These are phyloP conservation scores for Trichoderma citrinoviride DNA, from an alignment of 2,329 filamentous ascomycete species.

Conservation along the genomic window DNA sequence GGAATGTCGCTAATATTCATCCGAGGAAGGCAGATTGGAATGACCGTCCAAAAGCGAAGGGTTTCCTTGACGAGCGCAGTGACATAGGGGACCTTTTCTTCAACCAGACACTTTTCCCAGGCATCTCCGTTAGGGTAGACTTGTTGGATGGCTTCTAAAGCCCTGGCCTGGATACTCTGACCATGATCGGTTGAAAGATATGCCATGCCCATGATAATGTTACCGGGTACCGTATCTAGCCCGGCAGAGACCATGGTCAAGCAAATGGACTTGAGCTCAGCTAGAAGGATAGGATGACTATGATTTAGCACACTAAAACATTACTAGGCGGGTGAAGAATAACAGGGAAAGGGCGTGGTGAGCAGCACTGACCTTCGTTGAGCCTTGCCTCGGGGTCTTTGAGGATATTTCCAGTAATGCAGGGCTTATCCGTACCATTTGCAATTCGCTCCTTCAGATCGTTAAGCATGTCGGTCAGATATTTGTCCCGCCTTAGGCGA, in stretches of 20 bases:
- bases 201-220: conserved; percentile 75
- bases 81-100: conserved; percentile 75
- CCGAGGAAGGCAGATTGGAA: conserved; percentile 73
- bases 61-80: conserved; percentile 77
- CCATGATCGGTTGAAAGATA: conserved; percentile 68
- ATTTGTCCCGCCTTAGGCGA: conserved; percentile 65
- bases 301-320: not conserved
- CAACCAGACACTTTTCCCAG: conserved; percentile 69
- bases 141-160: conserved; percentile 66
- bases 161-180: conserved; percentile 66
- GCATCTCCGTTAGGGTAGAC: conserved; percentile 71
- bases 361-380: conserved; percentile 33
- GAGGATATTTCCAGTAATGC: conserved; percentile 52
- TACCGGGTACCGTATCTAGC: conserved; percentile 76
- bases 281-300: conserved; percentile 37
- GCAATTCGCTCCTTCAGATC: conserved; percentile 45
- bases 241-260: conserved; percentile 80
- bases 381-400: conserved; percentile 47
- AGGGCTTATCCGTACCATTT: conserved; percentile 42
- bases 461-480: conserved; percentile 64
- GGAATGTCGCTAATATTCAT: conserved; percentile 69
- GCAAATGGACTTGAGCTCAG: conserved; percentile 76
- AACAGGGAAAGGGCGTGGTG: not conserved
- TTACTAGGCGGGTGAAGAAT: not conserved
- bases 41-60: conserved; percentile 74